These are phyloP conservation scores for Lagerstroemia speciosa DNA, from an alignment of 345 rosid genomes.

Conservation along the genomic window DNA sequence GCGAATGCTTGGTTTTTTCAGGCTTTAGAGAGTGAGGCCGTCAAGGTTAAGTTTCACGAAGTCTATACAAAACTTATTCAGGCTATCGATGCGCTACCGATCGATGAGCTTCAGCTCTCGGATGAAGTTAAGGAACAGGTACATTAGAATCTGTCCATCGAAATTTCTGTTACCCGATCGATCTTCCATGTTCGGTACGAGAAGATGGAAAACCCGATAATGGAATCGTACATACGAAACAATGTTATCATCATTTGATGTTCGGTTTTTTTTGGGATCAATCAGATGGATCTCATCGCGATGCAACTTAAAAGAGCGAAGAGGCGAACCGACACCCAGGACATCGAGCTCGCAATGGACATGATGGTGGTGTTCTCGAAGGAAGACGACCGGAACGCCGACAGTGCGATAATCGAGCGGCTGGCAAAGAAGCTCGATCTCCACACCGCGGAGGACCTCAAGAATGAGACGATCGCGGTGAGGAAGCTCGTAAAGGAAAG, in stretches of 20 bases:
- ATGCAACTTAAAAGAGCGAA: slow-evolving; percentile 45
- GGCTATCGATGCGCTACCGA: slow-evolving; percentile 36
- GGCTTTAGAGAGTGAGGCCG: slow-evolving; percentile 60
- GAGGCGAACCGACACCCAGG: slow-evolving; percentile 68
- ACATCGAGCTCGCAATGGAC: slow-evolving; percentile 76
- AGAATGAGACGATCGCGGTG: slow-evolving; percentile 45
- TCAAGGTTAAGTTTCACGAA: slow-evolving; percentile 34
- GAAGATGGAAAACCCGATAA: neutral
- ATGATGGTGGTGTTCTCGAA: slow-evolving; percentile 62
- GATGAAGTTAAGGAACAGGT: slow-evolving; percentile 61
- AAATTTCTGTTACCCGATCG: neutral
- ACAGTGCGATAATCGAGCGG: slow-evolving; percentile 57
- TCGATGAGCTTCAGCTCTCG: slow-evolving; percentile 41
- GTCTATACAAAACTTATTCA: slow-evolving; percentile 36
- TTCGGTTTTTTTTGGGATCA: neutral
- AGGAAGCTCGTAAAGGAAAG: slow-evolving; percentile 38
- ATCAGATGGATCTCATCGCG: slow-evolving; percentile 44
- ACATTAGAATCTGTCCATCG: neutral
- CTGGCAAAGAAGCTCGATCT: slow-evolving; percentile 67
- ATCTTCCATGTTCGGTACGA: neutral
- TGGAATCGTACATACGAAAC: too few relatives aligned
- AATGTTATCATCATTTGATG: neutral
- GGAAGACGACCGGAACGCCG: slow-evolving; percentile 51
- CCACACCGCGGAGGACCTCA: slow-evolving; percentile 42
- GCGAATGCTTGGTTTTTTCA: slow-evolving; percentile 10